These are phyloP conservation scores for Verticillium longisporum DNA, from an alignment of 2,329 filamentous ascomycete species.

Conservation along the genomic window DNA sequence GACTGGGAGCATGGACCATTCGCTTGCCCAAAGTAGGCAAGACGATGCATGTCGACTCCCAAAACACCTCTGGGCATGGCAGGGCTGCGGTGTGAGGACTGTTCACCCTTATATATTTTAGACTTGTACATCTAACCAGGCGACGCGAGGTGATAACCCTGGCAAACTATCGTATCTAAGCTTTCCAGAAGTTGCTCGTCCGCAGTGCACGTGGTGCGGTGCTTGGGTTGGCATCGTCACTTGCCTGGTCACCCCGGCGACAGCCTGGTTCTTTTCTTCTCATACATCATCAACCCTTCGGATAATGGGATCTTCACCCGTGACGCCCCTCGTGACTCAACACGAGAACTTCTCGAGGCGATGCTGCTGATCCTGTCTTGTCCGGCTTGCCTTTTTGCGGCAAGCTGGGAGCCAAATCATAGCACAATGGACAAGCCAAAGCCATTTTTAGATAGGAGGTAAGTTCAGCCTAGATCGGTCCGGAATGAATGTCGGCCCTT, in stretches of 20 bases:
- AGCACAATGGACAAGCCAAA: background rate
- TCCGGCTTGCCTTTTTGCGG: background rate
- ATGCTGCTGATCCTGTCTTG: background rate
- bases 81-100: background rate
- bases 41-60: background rate
- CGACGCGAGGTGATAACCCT: too few relatives aligned
- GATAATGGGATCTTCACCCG: background rate
- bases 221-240: background rate
- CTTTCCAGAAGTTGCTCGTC: background rate
- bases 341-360: background rate
- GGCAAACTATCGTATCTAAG: background rate
- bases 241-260: background rate
- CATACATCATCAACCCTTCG: background rate
- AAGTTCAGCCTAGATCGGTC: background rate
- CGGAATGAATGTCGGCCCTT: background rate
- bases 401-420: background rate
- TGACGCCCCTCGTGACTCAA: background rate
- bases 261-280: background rate
- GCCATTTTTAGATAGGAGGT: background rate
- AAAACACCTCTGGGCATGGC: background rate
- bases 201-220: background rate
- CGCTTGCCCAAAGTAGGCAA: background rate
- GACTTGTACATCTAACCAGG: too few relatives aligned
- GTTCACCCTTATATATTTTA: too few relatives aligned
- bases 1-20: background rate